phyloP scores from a whole-genome alignment of 1,284 basidiomycete genomes.

The Ustanciosporium gigantosporum region DNA sequence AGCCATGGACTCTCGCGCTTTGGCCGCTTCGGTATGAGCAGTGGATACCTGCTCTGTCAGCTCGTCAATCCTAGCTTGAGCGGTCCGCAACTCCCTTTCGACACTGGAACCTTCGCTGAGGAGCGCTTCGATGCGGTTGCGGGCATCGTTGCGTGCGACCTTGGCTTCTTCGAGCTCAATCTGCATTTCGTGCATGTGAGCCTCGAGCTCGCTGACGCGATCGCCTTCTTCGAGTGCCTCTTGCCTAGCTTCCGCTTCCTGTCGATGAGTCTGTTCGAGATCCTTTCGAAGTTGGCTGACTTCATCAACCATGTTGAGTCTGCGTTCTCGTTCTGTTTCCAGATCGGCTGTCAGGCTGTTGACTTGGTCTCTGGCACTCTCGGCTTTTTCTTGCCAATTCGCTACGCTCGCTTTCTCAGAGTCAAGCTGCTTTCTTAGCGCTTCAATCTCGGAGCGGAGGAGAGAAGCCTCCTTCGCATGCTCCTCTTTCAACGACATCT shows the following conservation, averaged over 20 bases:
- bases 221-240: slow-evolving; percentile 48
- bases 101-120: slow-evolving; percentile 48
- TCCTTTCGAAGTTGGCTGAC: slow-evolving; percentile 44
- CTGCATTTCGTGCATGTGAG: slow-evolving; percentile 41
- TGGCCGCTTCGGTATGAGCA: slow-evolving; percentile 41
- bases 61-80: slow-evolving; percentile 50
- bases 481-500: background rate
- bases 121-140: slow-evolving; percentile 49
- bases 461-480: slow-evolving; percentile 5
- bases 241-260: slow-evolving; percentile 34
- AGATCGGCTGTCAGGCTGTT: slow-evolving; percentile 18
- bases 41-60: slow-evolving; percentile 41
- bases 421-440: slow-evolving; percentile 15
- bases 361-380: background rate
- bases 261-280: slow-evolving; percentile 39
- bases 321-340: slow-evolving; percentile 44
- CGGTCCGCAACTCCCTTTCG: slow-evolving; percentile 46
- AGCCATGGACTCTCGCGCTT: slow-evolving; percentile 35
- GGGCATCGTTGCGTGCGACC: slow-evolving; percentile 44
- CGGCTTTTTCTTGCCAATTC: slow-evolving; percentile 7
- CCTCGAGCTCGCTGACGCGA: slow-evolving; percentile 45
- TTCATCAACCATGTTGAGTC: slow-evolving; percentile 53
- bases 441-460: slow-evolving; percentile 22
- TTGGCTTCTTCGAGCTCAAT: slow-evolving; percentile 51
- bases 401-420: slow-evolving; percentile 12